A percentile compares a stretch with the other conserved stretches of the same genome.
These are phyloP conservation scores for Gomphus sp. DNA, from an alignment of 1,284 basidiomycete genomes.

Conservation along the genomic window DNA sequence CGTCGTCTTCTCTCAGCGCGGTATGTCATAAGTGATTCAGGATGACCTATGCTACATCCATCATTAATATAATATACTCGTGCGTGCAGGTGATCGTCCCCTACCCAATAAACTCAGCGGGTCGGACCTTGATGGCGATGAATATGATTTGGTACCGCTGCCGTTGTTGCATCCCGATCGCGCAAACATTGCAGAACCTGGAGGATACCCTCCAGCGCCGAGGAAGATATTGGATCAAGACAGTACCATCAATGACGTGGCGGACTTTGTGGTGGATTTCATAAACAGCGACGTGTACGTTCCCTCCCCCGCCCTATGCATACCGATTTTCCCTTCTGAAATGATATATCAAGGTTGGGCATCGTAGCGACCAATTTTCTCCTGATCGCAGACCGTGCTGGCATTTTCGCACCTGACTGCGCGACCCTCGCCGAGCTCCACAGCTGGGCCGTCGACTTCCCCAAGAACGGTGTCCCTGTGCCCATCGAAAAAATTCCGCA, in stretches of 20 bases:
- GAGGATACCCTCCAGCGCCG: constrained; percentile 24
- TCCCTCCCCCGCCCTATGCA: constrained; percentile 2
- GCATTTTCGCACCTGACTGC: constrained; percentile 53
- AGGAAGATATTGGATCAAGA: constrained; percentile 40
- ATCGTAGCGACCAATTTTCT: constrained; percentile 55
- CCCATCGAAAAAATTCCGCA: constrained; percentile 37
- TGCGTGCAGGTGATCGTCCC: constrained; percentile 38
- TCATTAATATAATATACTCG: neutral
- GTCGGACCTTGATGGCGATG: constrained; percentile 55
- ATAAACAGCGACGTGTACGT: constrained; percentile 49
- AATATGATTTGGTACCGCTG: constrained; percentile 46
- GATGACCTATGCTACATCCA: neutral
- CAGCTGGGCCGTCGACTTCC: constrained; percentile 64
- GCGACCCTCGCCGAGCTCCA: constrained; percentile 54
- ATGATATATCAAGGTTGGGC: constrained; percentile 35
- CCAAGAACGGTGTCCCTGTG: constrained; percentile 54
- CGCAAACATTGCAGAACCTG: neutral
- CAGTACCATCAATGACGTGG: constrained; percentile 60
- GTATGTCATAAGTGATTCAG: constrained; percentile 4
- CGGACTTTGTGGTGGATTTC: constrained; percentile 65
- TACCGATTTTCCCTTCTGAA: neutral
- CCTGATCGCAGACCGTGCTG: constrained; percentile 60
- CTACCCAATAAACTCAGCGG: constrained; percentile 54
- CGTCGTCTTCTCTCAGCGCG: constrained; percentile 23
- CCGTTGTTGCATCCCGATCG: constrained; percentile 7